Base-by-base conservation (phyloP, 164 flowering plant species). In the Nelumbo lutea region DNA sequence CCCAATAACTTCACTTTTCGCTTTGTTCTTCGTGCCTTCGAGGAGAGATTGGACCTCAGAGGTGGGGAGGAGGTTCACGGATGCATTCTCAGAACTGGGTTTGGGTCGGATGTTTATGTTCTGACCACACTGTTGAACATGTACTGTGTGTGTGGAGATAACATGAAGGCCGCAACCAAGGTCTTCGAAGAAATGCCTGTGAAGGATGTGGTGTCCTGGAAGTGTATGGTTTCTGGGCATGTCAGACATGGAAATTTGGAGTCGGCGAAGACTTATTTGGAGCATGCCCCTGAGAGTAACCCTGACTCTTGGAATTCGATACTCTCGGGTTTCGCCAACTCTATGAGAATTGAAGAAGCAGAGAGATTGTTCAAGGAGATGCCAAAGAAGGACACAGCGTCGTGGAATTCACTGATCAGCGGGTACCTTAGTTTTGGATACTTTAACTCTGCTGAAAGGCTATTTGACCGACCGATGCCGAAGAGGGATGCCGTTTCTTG, bases 81-180 rank as follows among this genome's bases (percentile, higher is more conserved):
- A 2, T 69, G 66, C 71, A 51, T 69, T 50, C 8, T 50, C 8
- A 50, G 53, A 50, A 50, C 53, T 50, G 53, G 53, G 27, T 27
- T 27, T 27, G 27, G 27, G 27, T 27, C 59, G 27, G 27, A 27
- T 27, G 27, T 27, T 27, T 27, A 27, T 27, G 27, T 27, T 27
- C 53, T 73, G 27, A 72, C 75, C 9, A 59, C 70, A 4, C 53
- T 72, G 43, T 61, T 72, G 75, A 72, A 66, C 39, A 61, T 72
- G 70, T 67, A 67, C 56, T 58, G 61, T 5, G 3, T 4, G 9
- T 72, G 65, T 53, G 75, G 45, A 53, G 45, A 57, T 38, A 57
- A 7, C 45, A 45, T 62, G 6, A 42, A 27, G 9, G 60, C 52
- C 14, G 59, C 68, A 1, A 47, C 61, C 15, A 62, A 68, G 39